Evolutionary conservation across 2,329 filamentous ascomycete species (phyloP), one percentile per base, ranked within the genome.

Genomic region (Fusarium citri): DNA sequence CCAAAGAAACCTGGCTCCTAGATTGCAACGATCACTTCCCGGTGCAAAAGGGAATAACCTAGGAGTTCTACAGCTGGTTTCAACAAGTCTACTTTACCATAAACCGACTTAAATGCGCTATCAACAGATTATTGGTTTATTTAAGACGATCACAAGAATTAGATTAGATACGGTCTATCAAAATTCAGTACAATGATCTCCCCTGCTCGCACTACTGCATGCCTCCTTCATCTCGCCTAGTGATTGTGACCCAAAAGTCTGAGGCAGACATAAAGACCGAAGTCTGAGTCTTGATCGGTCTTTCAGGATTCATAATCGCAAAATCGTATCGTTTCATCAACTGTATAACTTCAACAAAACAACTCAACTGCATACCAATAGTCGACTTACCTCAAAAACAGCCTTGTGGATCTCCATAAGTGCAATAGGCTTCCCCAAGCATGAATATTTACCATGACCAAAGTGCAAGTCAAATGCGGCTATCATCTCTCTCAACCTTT

Each of bases 401-500:
- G 80, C 76, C 65, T 87, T 87, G 65, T 84, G 80, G 48, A 86
- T 68, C 72, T 85, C 84, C 78, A 85, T 83, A 55, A 82, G 71
- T 2, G 84, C 84, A 58, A 86, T 83, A 1, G 79, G 75, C 71
- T 81, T 83, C 0, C 85, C 85, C 1, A 86, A 68, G 55, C 85
- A 86, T 37, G 76, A 74, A 41, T 79, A 84, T 31, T 79, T 79
- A 1, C 84, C 84, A n/a, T 80, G 76, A 1, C 83, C 83, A 62
- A 86, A 86, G 15, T 83, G 75, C 3, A 82, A 76, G 30, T 85
- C 84, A 20, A 82, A 58, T 0, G 79, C 81, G 1, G 74, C 72
- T 8, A 76, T 71, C 78, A 84, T 84, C 2, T 65, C 71, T 20
- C 62, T 76, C 14, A 80, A 61, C 31, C 79, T 73, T 0, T 77